Evolutionary conservation across 352 stramenopile genomes (phyloP).

Genomic region (Pythium oligandrum): DNA sequence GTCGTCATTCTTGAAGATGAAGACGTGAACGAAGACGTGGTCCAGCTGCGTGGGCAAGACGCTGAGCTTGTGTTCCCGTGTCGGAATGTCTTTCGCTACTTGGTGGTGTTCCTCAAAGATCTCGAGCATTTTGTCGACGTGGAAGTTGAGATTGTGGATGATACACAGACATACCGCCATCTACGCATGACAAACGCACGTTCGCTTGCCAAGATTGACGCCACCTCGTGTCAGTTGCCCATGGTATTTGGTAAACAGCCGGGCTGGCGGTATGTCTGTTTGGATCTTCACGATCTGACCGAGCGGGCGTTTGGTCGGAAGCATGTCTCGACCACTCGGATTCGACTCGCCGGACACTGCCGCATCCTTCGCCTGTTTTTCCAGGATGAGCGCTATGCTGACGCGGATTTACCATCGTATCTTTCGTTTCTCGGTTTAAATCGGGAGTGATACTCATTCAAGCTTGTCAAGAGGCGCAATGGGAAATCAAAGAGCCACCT

Average conservation of each 20-base stretch:
- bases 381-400: slow-evolving; percentile 71
- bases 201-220: slow-evolving; percentile 57
- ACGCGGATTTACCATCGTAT: slow-evolving; percentile 57
- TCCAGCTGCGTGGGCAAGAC: slow-evolving; percentile 64
- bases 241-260: slow-evolving; percentile 33
- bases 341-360: slow-evolving; percentile 61
- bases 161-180: slow-evolving; percentile 56
- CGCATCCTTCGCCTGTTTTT: slow-evolving; percentile 75
- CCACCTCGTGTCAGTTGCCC: slow-evolving; percentile 49
- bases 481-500: no score
- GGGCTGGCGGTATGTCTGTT: slow-evolving; percentile 70
- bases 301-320: slow-evolving; percentile 59
- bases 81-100: slow-evolving; percentile 69
- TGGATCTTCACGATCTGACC: slow-evolving; percentile 72
- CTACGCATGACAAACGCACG: slow-evolving; percentile 67
- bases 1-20: slow-evolving; percentile 66
- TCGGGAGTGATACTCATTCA: background rate
- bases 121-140: slow-evolving; percentile 72
- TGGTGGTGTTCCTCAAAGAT: slow-evolving; percentile 82
- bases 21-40: slow-evolving; percentile 72
- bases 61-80: slow-evolving; percentile 65
- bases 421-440: slow-evolving; percentile 60
- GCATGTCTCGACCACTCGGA: slow-evolving; percentile 67
- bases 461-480: no score
- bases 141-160: slow-evolving; percentile 62